Evolutionary conservation across 805 yeast genomes (phyloP).

Genomic region (Saccharomycopsis vini): DNA sequence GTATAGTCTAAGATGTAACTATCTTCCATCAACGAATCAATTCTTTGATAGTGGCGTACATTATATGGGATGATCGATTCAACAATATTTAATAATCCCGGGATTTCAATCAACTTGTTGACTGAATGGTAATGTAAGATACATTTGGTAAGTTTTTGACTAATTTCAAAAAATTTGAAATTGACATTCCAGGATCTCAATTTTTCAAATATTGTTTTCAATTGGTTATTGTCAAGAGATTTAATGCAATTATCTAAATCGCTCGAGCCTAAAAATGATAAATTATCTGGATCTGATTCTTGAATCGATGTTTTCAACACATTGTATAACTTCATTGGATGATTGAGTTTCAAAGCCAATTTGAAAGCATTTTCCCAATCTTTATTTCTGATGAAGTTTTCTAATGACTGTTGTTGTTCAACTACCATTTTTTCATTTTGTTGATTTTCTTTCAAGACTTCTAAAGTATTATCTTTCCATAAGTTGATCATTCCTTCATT

Average conservation of each 20-base stretch:
- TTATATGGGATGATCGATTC: conserved; percentile 83
- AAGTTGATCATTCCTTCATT: conserved; percentile 88
- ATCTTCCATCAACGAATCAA: conserved; percentile 75
- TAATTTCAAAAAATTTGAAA: conserved; percentile 65
- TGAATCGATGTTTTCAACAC: conserved; percentile 44
- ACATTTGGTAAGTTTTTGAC: conserved; percentile 69
- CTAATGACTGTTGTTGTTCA: conserved; percentile 83
- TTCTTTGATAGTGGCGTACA: conserved; percentile 71
- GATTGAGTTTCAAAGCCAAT: conserved; percentile 78
- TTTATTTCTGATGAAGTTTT: conserved; percentile 58
- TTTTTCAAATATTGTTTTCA: conserved; percentile 56
- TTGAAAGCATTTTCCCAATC: conserved; percentile 88
- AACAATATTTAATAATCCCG: conserved; percentile 57
- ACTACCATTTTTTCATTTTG: conserved; percentile 47
- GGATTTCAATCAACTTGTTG: conserved; percentile 50
- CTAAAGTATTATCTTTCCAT: conserved; percentile 86
- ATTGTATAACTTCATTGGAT: conserved; percentile 79
- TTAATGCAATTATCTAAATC: conserved; percentile 55
- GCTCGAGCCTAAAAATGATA: conserved; percentile 38
- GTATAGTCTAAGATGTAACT: conserved; percentile 81
- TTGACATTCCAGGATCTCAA: conserved; percentile 94
- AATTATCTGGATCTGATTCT: conserved; percentile 25
- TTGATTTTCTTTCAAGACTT: conserved; percentile 33
- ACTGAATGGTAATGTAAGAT: conserved; percentile 48
- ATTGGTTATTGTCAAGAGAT: conserved; percentile 48